A percentile compares a stretch with the other conserved stretches of the same genome.
Evolutionary conservation across 495 filamentous ascomycete species (phyloP).

Genomic region (Penicillium robsamsonii): DNA sequence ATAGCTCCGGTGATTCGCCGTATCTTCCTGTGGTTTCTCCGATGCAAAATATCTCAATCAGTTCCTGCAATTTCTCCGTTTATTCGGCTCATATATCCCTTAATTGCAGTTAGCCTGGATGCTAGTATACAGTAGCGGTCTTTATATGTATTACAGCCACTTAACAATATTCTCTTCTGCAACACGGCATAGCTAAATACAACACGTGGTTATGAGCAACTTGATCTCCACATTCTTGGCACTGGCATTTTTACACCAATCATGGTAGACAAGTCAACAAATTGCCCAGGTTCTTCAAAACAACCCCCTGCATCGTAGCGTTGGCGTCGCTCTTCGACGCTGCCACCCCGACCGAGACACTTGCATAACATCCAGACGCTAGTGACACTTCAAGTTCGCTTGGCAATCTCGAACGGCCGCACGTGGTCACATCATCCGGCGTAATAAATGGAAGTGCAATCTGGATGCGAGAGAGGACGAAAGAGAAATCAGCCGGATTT

Average conservation of each 20-base stretch:
- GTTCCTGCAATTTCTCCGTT: background rate
- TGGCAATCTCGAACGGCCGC: constrained; percentile 54
- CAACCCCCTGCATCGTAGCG: constrained; percentile 52
- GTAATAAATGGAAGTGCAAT: constrained; percentile 47
- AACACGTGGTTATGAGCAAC: constrained; percentile 3
- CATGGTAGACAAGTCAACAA: constrained; percentile 46
- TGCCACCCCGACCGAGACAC: constrained; percentile 61
- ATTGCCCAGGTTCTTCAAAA: constrained; percentile 52
- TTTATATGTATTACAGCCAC: background rate
- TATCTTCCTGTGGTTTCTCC: background rate
- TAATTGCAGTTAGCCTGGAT: background rate
- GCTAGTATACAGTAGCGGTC: background rate
- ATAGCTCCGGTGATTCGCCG: background rate
- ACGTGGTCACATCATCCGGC: constrained; percentile 53
- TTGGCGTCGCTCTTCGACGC: constrained; percentile 56
- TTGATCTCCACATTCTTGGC: background rate
- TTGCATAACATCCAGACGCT: constrained; percentile 54
- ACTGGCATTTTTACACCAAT: constrained; percentile 28
- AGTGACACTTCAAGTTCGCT: constrained; percentile 52
- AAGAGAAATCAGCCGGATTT: constrained; percentile 51
- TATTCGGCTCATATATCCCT: background rate
- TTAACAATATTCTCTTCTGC: background rate
- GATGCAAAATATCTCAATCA: background rate
- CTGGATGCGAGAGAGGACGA: constrained; percentile 59
- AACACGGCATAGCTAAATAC: background rate